Base-by-base conservation (phyloP, 169 alveolate genomes). In the Plasmodium berghei region DNA sequence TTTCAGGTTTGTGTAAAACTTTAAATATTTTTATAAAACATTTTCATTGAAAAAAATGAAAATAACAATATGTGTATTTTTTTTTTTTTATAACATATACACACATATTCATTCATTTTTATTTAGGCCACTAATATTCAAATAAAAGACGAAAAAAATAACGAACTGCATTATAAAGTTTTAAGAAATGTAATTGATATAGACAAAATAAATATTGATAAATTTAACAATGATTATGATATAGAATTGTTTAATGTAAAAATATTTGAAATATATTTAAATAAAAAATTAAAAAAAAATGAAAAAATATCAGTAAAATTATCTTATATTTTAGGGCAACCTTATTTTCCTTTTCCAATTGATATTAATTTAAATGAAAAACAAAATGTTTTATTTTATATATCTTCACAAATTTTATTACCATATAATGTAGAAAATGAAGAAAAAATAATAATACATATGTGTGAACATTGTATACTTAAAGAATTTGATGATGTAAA, bases 341-440 rank as follows among this genome's bases (percentile, higher is more conserved):
- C 90, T 14, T 80, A 66, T 58, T 63, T 16, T 18, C 83, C 90
- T 24, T 80, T 64, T 42, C 90, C 90, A 26, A 20, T 34, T 52
- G 80, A 80, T 16, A 66, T 80, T 26, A 34, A 70, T 71, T 59
- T 70, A 8, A 14, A 12, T 45, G 83, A 80, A 64, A 70, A 26
- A 59, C 90, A 80, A 26, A 63, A 66, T 40, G 59, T 80, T 6
- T 34, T 80, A 46, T 80, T 66, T 80, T 80, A 80, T 26, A 58
- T 63, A 10, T 66, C 83, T 22, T 66, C 83, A 10, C 22, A 66
- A 52, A 80, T 80, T 66, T 70, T 80, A 22, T 49, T 80, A 26
- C 90, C 90, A 40, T 80, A 80, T 59, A 26, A 66, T 9, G 80
- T 80, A 9, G 90, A 80, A 80, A 46, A 66, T 24, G 28, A 10